These are phyloP conservation scores for Coffea canephora DNA, from an alignment of 257 asterid genomes.

Conservation along the genomic window DNA sequence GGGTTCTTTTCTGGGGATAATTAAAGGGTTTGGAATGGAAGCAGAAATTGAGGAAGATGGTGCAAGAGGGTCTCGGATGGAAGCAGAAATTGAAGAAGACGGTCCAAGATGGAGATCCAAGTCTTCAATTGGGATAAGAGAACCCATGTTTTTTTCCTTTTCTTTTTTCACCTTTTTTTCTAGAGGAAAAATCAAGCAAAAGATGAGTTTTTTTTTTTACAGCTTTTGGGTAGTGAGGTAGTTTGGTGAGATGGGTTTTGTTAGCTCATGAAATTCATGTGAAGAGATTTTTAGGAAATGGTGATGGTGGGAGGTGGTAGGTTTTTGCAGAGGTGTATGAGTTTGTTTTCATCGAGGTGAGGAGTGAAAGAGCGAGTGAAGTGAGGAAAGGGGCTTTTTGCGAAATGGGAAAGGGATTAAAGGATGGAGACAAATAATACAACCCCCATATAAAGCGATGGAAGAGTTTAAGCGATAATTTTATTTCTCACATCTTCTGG, in stretches of 20 bases:
- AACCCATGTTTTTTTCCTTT: conserved; percentile 22
- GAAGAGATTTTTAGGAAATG: background rate
- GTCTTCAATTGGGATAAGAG: conserved; percentile 35
- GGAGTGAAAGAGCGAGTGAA: background rate
- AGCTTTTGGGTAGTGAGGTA: background rate
- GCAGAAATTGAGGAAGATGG: background rate
- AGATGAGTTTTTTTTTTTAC: background rate
- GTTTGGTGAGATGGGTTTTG: background rate
- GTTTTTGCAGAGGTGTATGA: background rate
- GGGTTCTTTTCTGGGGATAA: conserved; percentile 46
- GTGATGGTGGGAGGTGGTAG: conserved; percentile 1
- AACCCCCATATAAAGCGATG: background rate
- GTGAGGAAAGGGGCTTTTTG: background rate
- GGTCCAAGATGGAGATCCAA: conserved; percentile 40
- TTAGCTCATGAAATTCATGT: background rate
- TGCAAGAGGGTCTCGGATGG: too few species aligned
- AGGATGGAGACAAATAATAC: background rate
- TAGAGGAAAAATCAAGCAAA: background rate
- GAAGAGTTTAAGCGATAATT: background rate
- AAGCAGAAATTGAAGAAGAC: background rate
- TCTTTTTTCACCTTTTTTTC: too few species aligned
- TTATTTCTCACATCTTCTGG: background rate
- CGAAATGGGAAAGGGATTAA: background rate
- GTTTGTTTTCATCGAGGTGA: conserved; percentile 1
- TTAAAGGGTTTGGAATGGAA: background rate